Evolutionary conservation across 495 filamentous ascomycete species (phyloP).

Genomic region (Halenospora varia): DNA sequence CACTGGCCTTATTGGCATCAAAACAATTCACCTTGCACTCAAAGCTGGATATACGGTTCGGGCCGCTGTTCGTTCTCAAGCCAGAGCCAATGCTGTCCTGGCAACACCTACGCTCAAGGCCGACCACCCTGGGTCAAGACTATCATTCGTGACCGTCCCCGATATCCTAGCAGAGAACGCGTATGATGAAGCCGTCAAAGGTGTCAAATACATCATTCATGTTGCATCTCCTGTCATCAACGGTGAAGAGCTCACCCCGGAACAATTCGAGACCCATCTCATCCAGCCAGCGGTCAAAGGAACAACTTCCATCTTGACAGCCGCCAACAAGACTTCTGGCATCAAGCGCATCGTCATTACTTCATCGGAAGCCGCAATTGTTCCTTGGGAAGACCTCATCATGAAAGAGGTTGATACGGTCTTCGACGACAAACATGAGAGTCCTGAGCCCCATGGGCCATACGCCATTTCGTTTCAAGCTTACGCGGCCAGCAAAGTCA

Average conservation of each 20-base stretch:
- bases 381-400: constrained; percentile 23
- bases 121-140: constrained; percentile 26
- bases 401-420: constrained; percentile 17
- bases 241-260: constrained; percentile 6
- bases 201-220: constrained; percentile 46
- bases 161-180: constrained; percentile 40
- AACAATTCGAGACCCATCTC: constrained; percentile 20
- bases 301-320: constrained; percentile 32
- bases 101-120: constrained; percentile 27
- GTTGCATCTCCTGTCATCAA: constrained; percentile 42
- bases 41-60: constrained; percentile 39
- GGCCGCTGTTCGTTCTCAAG: constrained; percentile 40
- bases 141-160: constrained; percentile 41
- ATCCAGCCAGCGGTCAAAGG: constrained; percentile 34
- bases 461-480: constrained; percentile 18
- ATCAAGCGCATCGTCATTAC: constrained; percentile 41
- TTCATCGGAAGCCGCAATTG: constrained; percentile 34
- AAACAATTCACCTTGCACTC: constrained; percentile 31
- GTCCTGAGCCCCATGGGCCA: constrained; percentile 16
- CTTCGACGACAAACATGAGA: constrained; percentile 18
- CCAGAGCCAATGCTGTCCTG: constrained; percentile 26
- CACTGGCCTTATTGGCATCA: constrained; percentile 19
- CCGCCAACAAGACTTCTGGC: constrained; percentile 28
- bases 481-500: constrained; percentile 24
- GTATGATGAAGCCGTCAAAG: constrained; percentile 42